These are phyloP conservation scores for Adansonia grandidieri DNA, from an alignment of 441 rosid genomes.

Conservation along the genomic window DNA sequence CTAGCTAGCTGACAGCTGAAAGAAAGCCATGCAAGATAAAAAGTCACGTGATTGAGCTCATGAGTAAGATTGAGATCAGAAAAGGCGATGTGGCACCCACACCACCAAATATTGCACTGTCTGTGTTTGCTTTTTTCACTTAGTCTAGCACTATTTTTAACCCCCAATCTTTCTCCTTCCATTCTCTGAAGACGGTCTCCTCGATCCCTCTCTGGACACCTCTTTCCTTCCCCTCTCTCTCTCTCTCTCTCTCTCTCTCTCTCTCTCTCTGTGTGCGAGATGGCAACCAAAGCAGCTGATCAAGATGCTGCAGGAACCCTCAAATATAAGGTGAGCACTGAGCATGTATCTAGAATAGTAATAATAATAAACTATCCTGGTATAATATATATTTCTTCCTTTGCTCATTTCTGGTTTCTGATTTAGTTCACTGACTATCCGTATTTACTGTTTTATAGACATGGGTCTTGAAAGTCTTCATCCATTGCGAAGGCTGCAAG, in stretches of 20 bases:
- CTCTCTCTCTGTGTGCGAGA: conserved; percentile 15
- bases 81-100: conserved; percentile 39
- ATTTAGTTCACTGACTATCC: neutral
- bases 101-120: conserved; percentile 10
- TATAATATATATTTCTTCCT: neutral
- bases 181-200: conserved; percentile 20
- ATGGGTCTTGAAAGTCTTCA: conserved; percentile 63
- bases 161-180: conserved; percentile 10
- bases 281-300: conserved; percentile 51
- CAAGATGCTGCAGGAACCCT: conserved; percentile 38
- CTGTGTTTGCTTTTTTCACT: neutral
- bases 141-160: neutral
- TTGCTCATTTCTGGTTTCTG: neutral
- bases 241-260: neutral
- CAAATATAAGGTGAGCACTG: conserved; percentile 48
- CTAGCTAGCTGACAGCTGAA: neutral
- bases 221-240: neutral
- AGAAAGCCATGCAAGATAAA: neutral
- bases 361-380: neutral
- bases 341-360: neutral
- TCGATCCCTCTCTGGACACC: neutral
- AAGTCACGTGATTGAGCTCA: conserved; percentile 11
- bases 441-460: conserved; percentile 44
- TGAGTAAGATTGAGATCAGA: neutral
- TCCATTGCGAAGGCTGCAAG: conserved; percentile 79